Base-by-base conservation (phyloP, 805 yeast genomes). In the Candida sithepensis region DNA sequence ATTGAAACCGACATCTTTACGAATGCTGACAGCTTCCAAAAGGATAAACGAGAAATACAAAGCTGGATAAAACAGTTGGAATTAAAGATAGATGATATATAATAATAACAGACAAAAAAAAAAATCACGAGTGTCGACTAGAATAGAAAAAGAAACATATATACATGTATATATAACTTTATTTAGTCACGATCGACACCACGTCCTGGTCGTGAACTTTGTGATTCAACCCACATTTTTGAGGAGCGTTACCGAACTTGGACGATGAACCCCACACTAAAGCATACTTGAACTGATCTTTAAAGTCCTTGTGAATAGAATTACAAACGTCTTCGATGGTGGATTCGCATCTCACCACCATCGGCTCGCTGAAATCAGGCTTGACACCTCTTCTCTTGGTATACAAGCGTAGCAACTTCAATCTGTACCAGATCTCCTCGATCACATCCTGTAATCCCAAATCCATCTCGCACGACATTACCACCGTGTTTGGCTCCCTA, bases 261-360 rank as follows among this genome's bases (percentile, higher is more conserved):
- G 97, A 86, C 41, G 95, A 84, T 1, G 91, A 82, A 0, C 99
- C 99, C 97, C 98, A 92, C 5, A 92, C 97, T 60, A 90, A 69
- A 0, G 98, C 98, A 64, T 91, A 90, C 65, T 90, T 88, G 74
- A 94, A 92, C 60, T 86, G 88, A 54, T 85, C 83, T 61, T 90
- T 91, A 75, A 92, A 86, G 59, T 91, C 97, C 57, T 96, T 79
- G 65, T 92, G 98, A 52, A 92, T 85, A 12, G 94, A 78, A 62
- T 92, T 91, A 71, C 99, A 92, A 24, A 92, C 88, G 55, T 84
- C 89, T 54, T 85, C 92, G 45, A 92, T 80, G 2, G 94, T 75
- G 6, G 95, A 84, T 46, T 82, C 78, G 47, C 74, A 77, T 57
- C 98, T 76, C 13, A 94, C 96, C 43, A 92, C 97, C 78, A 91